Conservation (phyloP, 2,329 filamentous ascomycete species). For the Scorias spongiosa region DNA sequence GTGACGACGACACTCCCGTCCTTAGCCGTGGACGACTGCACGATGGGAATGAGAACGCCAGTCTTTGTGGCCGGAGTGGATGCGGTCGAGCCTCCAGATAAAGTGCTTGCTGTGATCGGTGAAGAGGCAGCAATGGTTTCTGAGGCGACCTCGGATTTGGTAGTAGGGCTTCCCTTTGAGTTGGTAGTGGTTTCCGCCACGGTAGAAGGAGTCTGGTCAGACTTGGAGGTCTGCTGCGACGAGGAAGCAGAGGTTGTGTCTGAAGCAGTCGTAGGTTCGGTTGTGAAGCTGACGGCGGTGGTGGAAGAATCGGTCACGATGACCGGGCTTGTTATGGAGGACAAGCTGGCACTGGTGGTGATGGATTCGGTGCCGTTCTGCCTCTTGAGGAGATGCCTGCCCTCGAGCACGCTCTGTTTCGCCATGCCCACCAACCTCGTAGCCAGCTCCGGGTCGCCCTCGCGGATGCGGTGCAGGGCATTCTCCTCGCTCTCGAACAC, state of each 20-base stretch:
- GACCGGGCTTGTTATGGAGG: constrained; percentile 8
- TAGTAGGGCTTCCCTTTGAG: constrained; percentile 7
- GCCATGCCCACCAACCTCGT: constrained; percentile 49
- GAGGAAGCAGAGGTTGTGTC: not conserved
- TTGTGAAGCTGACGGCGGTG: constrained; percentile 11
- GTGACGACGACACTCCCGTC: constrained; percentile 20
- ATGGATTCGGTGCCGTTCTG: constrained; percentile 17
- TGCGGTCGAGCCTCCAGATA: constrained; percentile 1
- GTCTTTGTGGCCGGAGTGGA: constrained; percentile 8
- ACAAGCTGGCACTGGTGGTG: constrained; percentile 6
- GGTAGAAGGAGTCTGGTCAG: constrained; percentile 5
- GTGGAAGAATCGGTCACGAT: constrained; percentile 14
- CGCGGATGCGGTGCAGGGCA: constrained; percentile 48
- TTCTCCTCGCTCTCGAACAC: constrained; percentile 50
- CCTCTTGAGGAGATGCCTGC: constrained; percentile 27
- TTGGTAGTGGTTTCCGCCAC: constrained; percentile 14
- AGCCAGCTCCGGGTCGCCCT: constrained; percentile 45
- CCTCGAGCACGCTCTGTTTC: constrained; percentile 26
- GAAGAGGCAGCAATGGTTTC: constrained; percentile 9
- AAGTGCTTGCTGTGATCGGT: constrained; percentile 7
- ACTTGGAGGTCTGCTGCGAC: not conserved
- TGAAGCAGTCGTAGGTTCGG: constrained; percentile 7
- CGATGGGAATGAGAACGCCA: constrained; percentile 25
- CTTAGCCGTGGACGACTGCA: constrained; percentile 23
- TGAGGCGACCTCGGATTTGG: constrained; percentile 8